Percentiles rank a stretch among this genome's conserved stretches.
These are phyloP conservation scores for Galerina marginata DNA, from an alignment of 768 basidiomycete genomes.

Conservation along the genomic window DNA sequence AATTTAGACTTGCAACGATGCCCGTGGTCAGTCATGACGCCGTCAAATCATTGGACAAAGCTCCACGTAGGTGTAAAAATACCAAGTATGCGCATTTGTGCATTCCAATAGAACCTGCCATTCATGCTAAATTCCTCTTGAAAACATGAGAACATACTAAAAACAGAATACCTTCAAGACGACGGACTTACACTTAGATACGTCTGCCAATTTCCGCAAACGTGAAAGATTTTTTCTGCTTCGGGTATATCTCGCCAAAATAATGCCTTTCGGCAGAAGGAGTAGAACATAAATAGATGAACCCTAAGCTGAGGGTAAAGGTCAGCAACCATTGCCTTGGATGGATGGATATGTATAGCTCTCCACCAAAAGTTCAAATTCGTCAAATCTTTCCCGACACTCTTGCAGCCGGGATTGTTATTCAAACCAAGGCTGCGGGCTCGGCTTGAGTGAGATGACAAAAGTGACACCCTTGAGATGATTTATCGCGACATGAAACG, in stretches of 20 bases:
- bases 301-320: neutral
- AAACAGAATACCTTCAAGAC: slow-evolving; percentile 13
- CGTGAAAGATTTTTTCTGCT: slow-evolving; percentile 20
- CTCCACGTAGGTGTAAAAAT: slow-evolving; percentile 5
- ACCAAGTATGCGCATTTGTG: slow-evolving; percentile 6
- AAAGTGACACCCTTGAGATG: slow-evolving; percentile 15
- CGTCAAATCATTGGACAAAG: neutral
- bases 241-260: slow-evolving; percentile 14
- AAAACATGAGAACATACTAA: slow-evolving; percentile 17
- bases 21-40: slow-evolving; percentile 13
- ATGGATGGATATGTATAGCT: slow-evolving; percentile 8
- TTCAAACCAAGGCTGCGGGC: slow-evolving; percentile 18
- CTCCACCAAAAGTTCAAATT: slow-evolving; percentile 8
- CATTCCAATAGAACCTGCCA: slow-evolving; percentile 14
- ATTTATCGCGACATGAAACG: slow-evolving; percentile 16
- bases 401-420: neutral
- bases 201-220: slow-evolving; percentile 2
- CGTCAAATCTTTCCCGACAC: slow-evolving; percentile 19
- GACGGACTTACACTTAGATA: slow-evolving; percentile 13
- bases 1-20: slow-evolving; percentile 4
- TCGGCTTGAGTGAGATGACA: slow-evolving; percentile 1
- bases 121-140: slow-evolving; percentile 9
- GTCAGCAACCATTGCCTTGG: slow-evolving; percentile 2
- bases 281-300: neutral
- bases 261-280: slow-evolving; percentile 11